Percentiles rank a stretch among this genome's conserved stretches.
phyloP scores from a whole-genome alignment of 2,329 filamentous ascomycete species.

The Aspergillus phoenicis region DNA sequence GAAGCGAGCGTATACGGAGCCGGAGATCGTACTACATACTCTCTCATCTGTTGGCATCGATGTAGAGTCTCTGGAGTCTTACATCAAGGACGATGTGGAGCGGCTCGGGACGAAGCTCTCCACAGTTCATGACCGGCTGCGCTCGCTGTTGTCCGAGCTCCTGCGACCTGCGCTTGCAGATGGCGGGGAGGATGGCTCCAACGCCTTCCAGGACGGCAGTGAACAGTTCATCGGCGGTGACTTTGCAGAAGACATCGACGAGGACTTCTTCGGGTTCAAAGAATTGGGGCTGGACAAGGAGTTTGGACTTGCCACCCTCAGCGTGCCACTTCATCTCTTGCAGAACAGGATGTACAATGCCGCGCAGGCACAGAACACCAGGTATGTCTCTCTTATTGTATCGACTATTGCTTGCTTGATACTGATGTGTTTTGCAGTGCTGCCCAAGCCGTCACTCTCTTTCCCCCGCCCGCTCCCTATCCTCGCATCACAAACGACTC shows the following conservation, averaged over 20 bases:
- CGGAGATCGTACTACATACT: conserved; percentile 85
- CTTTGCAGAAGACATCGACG: conserved; percentile 95
- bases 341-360: conserved; percentile 87
- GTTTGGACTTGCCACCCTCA: conserved; percentile 82
- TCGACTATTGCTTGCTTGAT: conserved; percentile 3
- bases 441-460: conserved; percentile 58
- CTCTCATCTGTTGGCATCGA: conserved; percentile 83
- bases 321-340: conserved; percentile 89
- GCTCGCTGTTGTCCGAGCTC: conserved; percentile 86
- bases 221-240: conserved; percentile 96
- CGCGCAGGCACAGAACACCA: conserved; percentile 74
- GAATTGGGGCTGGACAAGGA: conserved; percentile 90
- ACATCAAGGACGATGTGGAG: conserved; percentile 93
- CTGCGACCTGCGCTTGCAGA: conserved; percentile 85
- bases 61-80: conserved; percentile 76
- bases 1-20: conserved; percentile 73
- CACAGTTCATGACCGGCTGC: conserved; percentile 92
- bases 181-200: conserved; percentile 77
- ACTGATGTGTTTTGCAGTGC: conserved; percentile 26
- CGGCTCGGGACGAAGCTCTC: conserved; percentile 75
- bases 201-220: conserved; percentile 92
- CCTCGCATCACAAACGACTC: conserved; percentile 79
- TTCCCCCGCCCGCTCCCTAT: conserved; percentile 66
- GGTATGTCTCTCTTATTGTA: conserved; percentile 41
- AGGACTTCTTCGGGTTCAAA: conserved; percentile 99